A percentile compares a stretch with the other conserved stretches of the same genome.
Conservation (phyloP, 129 eudicot species). For the Mikania micrantha region DNA sequence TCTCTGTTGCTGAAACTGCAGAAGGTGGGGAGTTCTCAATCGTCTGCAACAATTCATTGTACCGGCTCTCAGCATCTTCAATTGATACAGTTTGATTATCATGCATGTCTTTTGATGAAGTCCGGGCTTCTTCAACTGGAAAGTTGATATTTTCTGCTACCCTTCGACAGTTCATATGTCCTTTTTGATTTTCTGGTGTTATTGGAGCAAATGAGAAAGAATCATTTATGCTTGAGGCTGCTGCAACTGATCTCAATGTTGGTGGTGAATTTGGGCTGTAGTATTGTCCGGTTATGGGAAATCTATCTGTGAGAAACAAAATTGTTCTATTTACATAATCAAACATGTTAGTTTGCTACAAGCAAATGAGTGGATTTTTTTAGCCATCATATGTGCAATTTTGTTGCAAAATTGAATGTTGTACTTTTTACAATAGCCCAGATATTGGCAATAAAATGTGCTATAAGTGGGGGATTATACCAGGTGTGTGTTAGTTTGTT, state of each 20-base stretch:
- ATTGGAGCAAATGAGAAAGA: slow-evolving; percentile 43
- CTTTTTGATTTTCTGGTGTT: slow-evolving; percentile 55
- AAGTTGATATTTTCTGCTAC: slow-evolving; percentile 16
- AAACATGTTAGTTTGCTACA: neutral
- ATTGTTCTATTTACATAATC: neutral
- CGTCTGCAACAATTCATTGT: slow-evolving; percentile 28
- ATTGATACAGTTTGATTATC: slow-evolving; percentile 14
- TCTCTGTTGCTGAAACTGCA: slow-evolving; percentile 29
- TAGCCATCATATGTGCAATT: neutral
- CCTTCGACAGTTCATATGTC: slow-evolving; percentile 25
- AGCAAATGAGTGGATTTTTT: neutral
- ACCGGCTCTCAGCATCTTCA: slow-evolving; percentile 22
- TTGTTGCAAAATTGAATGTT: neutral
- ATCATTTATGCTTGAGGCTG: slow-evolving; percentile 17
- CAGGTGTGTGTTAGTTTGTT: too few relatives aligned
- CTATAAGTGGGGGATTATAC: too few relatives aligned
- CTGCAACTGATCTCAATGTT: slow-evolving; percentile 28
- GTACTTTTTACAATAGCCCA: too few relatives aligned
- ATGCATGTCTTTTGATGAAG: slow-evolving; percentile 27
- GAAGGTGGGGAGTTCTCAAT: slow-evolving; percentile 36
- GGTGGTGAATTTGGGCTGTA: slow-evolving; percentile 40
- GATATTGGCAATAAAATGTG: too few relatives aligned
- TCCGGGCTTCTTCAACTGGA: slow-evolving; percentile 20
- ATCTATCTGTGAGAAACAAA: slow-evolving; percentile 36
- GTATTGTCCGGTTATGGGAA: slow-evolving; percentile 21